Percentiles rank a stretch among this genome's conserved stretches.
Evolutionary conservation across 163 green algal species (phyloP).

Genomic region (Trebouxia gelatinosa): DNA sequence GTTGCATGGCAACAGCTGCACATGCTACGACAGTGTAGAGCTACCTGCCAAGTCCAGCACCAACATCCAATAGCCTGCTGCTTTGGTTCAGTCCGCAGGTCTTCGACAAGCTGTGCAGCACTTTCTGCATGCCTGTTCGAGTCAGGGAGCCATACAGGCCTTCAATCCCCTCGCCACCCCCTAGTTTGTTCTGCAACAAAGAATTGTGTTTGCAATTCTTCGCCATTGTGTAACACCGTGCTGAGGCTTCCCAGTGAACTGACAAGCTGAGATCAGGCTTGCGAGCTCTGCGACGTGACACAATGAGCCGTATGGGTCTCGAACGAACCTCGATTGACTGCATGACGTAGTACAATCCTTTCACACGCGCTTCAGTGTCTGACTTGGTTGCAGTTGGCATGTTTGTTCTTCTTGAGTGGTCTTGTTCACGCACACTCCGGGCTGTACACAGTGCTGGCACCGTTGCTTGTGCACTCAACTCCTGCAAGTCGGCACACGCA

Average conservation of each 20-base stretch:
- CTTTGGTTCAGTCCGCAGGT: conserved; percentile 61
- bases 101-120: conserved; percentile 67
- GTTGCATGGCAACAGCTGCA: neutral
- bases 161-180: conserved; percentile 89
- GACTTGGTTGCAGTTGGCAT: too few relatives aligned
- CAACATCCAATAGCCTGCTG: conserved; percentile 84
- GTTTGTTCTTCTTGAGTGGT: too few relatives aligned
- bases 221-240: neutral
- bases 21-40: neutral
- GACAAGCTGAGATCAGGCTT: neutral
- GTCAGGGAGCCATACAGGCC: conserved; percentile 91
- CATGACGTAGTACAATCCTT: conserved; percentile 57
- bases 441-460: too few relatives aligned
- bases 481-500: too few relatives aligned
- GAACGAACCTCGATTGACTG: conserved; percentile 51
- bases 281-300: neutral
- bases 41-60: conserved; percentile 81
- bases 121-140: conserved; percentile 69
- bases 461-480: too few relatives aligned
- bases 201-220: neutral
- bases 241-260: neutral
- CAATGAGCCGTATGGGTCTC: neutral
- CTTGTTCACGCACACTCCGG: too few relatives aligned
- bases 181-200: conserved; percentile 59
- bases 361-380: conserved; percentile 27